Evolutionary conservation across 2,329 filamentous ascomycete genomes (phyloP).

Genomic region (Beauveria medogensis): DNA sequence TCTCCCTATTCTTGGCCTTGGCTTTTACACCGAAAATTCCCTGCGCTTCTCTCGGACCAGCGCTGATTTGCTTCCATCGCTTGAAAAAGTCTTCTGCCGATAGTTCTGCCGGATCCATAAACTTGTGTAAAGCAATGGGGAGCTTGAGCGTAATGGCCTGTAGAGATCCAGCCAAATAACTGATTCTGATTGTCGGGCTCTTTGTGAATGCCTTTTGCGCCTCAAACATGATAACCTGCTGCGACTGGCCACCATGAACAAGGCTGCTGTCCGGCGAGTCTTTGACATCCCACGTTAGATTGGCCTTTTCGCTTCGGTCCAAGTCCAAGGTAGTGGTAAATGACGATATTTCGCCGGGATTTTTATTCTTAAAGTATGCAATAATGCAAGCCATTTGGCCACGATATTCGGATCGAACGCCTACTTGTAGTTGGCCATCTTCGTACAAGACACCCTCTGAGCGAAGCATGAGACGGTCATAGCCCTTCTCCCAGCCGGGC

Average conservation of each 20-base stretch:
- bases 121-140: conserved; percentile 84
- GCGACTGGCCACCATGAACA: conserved; percentile 65
- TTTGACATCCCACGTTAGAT: conserved; percentile 79
- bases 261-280: conserved; percentile 79
- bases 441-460: conserved; percentile 89
- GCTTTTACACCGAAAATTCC: conserved; percentile 64
- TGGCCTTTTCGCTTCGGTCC: conserved; percentile 54
- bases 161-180: conserved; percentile 85
- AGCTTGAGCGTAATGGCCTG: conserved; percentile 89
- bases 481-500: conserved; percentile 89
- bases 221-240: conserved; percentile 94
- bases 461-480: conserved; percentile 69
- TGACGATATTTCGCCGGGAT: conserved; percentile 72
- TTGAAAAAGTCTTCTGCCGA: conserved; percentile 95
- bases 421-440: conserved; percentile 88
- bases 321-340: conserved; percentile 93
- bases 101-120: conserved; percentile 88
- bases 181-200: conserved; percentile 85
- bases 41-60: conserved; percentile 78
- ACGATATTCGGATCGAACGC: conserved; percentile 86
- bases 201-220: conserved; percentile 73
- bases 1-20: conserved; percentile 46
- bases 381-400: conserved; percentile 94
- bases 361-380: conserved; percentile 93
- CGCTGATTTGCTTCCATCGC: conserved; percentile 97